These are phyloP conservation scores for Salpingoeca rosetta DNA, from an alignment of 78 protist genomes.

Conservation along the genomic window DNA sequence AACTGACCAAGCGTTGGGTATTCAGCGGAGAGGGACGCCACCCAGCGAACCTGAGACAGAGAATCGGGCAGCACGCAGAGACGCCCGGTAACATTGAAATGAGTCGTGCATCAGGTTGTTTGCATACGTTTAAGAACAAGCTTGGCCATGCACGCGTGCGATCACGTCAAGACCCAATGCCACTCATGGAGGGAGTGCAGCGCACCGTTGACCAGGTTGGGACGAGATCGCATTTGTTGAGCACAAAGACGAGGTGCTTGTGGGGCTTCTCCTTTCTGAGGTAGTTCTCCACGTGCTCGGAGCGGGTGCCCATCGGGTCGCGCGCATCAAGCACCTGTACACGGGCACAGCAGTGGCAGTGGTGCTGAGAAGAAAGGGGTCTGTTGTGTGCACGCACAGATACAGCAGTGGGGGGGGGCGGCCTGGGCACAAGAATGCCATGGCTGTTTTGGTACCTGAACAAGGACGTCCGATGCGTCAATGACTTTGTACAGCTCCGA, in stretches of 20 bases:
- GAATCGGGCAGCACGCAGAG: no score
- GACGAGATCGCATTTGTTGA: constrained; percentile 98
- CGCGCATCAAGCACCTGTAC: constrained; percentile 86
- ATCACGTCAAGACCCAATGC: no score
- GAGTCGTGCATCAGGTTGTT: neutral
- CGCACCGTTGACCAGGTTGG: constrained; percentile 88
- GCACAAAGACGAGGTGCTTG: constrained; percentile 94
- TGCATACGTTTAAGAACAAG: neutral
- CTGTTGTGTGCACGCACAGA: no score
- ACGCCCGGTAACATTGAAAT: neutral
- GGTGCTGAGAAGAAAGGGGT: neutral
- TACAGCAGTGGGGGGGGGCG: no score
- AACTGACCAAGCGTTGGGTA: constrained; percentile 92
- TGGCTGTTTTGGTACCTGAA: no score
- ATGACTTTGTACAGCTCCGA: constrained; percentile 89
- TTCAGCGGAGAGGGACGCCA: constrained; percentile 70
- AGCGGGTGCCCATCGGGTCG: constrained; percentile 97
- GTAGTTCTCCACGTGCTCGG: constrained; percentile 41
- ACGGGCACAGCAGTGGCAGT: neutral
- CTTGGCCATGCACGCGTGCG: no score
- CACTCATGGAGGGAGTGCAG: no score
- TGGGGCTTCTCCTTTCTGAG: constrained; percentile 65
- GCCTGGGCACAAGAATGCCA: no score
- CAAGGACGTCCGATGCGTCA: constrained; percentile 91
- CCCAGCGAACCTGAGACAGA: constrained; percentile 65